Conservation (phyloP, 1,284 basidiomycete genomes). For the Ceratobasidium sp. region DNA sequence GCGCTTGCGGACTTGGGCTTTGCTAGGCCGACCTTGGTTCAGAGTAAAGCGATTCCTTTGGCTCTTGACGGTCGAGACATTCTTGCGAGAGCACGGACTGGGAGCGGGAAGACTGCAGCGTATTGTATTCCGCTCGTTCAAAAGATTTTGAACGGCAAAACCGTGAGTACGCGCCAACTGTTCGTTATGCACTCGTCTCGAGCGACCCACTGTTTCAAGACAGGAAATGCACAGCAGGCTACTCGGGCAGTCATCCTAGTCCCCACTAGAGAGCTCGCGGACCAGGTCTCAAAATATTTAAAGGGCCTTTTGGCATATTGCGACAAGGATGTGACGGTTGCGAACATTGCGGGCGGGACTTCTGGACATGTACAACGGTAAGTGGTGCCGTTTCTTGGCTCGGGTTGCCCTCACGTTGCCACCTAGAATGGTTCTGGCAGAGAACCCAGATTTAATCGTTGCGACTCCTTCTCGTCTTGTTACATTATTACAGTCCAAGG, state of each 20-base stretch:
- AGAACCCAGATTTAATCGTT: constrained; percentile 92
- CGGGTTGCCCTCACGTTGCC: background rate
- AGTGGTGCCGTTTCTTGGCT: constrained; percentile 50
- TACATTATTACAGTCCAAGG: constrained; percentile 81
- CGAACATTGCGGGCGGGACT: constrained; percentile 83
- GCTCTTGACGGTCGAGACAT: constrained; percentile 93
- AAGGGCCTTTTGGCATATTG: constrained; percentile 76
- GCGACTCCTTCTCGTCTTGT: constrained; percentile 91
- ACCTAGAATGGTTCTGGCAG: constrained; percentile 80
- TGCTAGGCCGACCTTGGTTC: constrained; percentile 83
- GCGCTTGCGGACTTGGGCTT: constrained; percentile 85
- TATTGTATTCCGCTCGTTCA: constrained; percentile 94
- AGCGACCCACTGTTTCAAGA: constrained; percentile 21
- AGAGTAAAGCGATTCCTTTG: constrained; percentile 83
- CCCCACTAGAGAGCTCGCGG: constrained; percentile 92
- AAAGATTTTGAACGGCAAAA: constrained; percentile 85
- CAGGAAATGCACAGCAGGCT: constrained; percentile 57
- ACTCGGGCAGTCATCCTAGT: constrained; percentile 91
- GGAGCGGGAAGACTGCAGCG: constrained; percentile 97
- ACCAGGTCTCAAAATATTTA: constrained; percentile 86
- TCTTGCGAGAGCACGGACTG: constrained; percentile 92
- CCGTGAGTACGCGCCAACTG: constrained; percentile 48
- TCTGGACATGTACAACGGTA: constrained; percentile 83
- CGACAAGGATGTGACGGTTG: constrained; percentile 76
- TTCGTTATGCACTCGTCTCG: constrained; percentile 8